phyloP scores from a whole-genome alignment of 176 grass and related monocot species.

The Hordeum marinum region DNA sequence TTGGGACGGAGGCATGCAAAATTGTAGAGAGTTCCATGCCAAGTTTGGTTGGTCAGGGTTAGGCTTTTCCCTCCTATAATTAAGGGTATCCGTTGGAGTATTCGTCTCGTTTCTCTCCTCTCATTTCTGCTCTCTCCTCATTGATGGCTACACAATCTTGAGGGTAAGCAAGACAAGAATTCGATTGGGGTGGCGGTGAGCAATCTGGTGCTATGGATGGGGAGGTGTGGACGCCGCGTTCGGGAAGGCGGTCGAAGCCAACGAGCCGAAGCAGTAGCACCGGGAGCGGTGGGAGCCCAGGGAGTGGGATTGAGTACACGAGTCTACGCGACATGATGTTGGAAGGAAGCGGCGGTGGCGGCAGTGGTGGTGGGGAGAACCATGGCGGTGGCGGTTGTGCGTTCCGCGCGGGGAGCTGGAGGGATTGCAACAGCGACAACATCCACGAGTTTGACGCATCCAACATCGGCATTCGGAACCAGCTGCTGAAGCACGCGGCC shows the following conservation, averaged over 20 bases:
- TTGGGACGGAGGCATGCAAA: background rate
- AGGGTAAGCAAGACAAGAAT: background rate
- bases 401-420: background rate
- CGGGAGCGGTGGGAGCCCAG: background rate
- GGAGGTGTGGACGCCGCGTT: conserved; percentile 26
- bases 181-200: background rate
- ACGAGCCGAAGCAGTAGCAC: conserved; percentile 27
- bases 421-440: conserved; percentile 22
- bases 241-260: conserved; percentile 11
- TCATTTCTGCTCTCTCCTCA: background rate
- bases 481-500: conserved; percentile 70
- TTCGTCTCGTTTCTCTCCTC: conserved; percentile 20
- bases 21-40: background rate
- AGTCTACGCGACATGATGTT: conserved; percentile 77
- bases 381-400: background rate
- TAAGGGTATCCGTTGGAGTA: background rate
- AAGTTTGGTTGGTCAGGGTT: conserved; percentile 12
- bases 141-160: background rate
- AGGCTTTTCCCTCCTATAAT: conserved; percentile 13
- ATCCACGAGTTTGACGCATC: conserved; percentile 50
- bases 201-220: conserved; percentile 23
- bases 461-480: conserved; percentile 63
- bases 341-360: background rate
- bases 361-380: background rate
- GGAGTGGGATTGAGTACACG: conserved; percentile 46